A percentile compares a stretch with the other conserved stretches of the same genome.
Evolutionary conservation across 2,329 filamentous ascomycete genomes (phyloP).

Genomic region (Colletotrichum chlorophyti): DNA sequence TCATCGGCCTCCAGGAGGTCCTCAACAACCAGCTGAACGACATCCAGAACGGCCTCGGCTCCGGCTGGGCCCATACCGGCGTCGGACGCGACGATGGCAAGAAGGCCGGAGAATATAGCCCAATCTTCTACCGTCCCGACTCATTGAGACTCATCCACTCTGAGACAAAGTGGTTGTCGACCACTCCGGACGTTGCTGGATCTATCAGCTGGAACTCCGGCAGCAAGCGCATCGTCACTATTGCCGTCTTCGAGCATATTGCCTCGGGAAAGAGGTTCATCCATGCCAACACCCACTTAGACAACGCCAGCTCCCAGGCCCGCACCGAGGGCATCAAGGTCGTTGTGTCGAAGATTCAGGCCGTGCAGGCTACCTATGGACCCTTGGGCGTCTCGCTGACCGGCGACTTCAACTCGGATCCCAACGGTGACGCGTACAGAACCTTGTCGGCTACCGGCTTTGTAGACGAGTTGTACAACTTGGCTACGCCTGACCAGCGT

Average conservation of each 20-base stretch:
- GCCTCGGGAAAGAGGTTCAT: constrained; percentile 45
- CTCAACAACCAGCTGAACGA: constrained; percentile 67
- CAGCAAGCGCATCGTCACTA: constrained; percentile 53
- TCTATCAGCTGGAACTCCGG: constrained; percentile 65
- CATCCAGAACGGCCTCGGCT: constrained; percentile 57
- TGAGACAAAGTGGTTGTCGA: constrained; percentile 67
- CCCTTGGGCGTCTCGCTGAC: constrained; percentile 48
- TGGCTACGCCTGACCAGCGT: constrained; percentile 30
- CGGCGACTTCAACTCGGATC: constrained; percentile 59
- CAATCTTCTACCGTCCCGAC: constrained; percentile 65
- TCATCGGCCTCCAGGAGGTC: constrained; percentile 76
- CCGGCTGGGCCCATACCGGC: constrained; percentile 56
- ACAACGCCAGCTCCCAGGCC: constrained; percentile 51
- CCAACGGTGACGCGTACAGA: constrained; percentile 40
- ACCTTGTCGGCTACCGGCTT: constrained; percentile 34
- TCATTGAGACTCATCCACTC: constrained; percentile 58
- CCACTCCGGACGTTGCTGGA: constrained; percentile 65
- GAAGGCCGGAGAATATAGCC: constrained; percentile 67
- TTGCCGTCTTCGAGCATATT: constrained; percentile 52
- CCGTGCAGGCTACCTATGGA: constrained; percentile 26
- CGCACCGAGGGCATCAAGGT: constrained; percentile 52
- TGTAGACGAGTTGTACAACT: constrained; percentile 44
- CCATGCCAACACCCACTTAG: constrained; percentile 60
- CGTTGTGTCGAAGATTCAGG: constrained; percentile 44
- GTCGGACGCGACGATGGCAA: constrained; percentile 63